Base-by-base conservation (phyloP, 164 flowering plant genomes). In the Brasenia schreberi region DNA sequence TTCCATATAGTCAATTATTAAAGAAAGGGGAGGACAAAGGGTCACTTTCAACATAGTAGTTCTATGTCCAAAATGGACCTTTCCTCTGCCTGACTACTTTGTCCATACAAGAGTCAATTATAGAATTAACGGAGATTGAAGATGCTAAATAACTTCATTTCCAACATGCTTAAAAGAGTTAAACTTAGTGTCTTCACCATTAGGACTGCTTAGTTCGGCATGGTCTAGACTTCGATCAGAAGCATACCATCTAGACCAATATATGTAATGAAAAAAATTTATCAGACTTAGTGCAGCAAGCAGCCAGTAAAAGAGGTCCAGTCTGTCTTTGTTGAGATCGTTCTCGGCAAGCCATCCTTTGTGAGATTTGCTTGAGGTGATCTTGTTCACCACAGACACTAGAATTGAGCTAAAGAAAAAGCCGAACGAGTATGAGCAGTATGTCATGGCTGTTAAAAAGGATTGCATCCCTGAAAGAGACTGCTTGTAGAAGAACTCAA, bases 281-380 rank as follows among this genome's bases (percentile, higher is more conserved):
- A 80, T 49, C 58, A 87, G n/a, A 71, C 90, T 83, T 1, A 85
- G 81, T 33, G 63, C 76, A 19, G 87, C 90, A 17, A 85, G 73
- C 74, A 87, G 43, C 93, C 93, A 85, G 60, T 87, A 87, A 71
- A 87, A 87, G 23, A 82, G 80, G 66, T 87, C 90, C 5, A 87
- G 73, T 63, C 87, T 78, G 61, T 85, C 88, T 68, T 79, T 77
- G 80, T 87, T 85, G 5, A 87, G 83, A 67, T 87, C 80, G 70
- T 84, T 87, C 16, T 82, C 76, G 64, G 83, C 72, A 2, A 85
- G 72, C 93, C 93, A 87, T 0, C 90, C 89, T 16, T 70, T 74
- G 53, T 67, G 63, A 12, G 64, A 52, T 49, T 73, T 70, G 19
- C 61, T 14, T 53, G 81, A 73, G 17, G 87, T 86, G 61, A 85